Evolutionary conservation across 2,329 filamentous ascomycete species (phyloP).

Genomic region (Colletotrichum endophyticum): DNA sequence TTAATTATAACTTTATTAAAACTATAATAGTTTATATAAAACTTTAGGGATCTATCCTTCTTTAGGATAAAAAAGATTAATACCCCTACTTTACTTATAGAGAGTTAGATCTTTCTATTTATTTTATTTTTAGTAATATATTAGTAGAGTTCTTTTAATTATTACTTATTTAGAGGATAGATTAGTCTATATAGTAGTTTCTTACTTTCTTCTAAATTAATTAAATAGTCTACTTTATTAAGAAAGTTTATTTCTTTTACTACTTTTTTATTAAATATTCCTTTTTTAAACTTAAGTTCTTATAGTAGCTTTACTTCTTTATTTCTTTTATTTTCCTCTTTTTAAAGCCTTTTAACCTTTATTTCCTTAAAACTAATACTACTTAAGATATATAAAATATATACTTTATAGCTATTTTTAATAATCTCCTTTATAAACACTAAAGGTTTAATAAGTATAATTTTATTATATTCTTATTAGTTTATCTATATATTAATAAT

Average conservation of each 20-base stretch:
- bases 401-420: not conserved
- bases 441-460: not conserved
- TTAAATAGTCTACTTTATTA: not conserved
- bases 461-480: not conserved
- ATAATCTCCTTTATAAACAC: not conserved
- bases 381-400: not conserved
- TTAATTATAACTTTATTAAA: not conserved
- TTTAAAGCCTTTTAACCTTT: not conserved
- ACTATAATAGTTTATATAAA: not conserved
- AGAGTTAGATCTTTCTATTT: not conserved
- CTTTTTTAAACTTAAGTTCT: not conserved
- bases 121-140: not conserved
- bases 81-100: not conserved
- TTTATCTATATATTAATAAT: not conserved
- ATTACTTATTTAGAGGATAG: fast-evolving
- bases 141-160: not conserved
- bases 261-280: not conserved
- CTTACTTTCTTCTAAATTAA: not conserved
- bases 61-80: not conserved
- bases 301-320: not conserved
- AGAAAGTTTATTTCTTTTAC: not conserved
- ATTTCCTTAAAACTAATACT: not conserved
- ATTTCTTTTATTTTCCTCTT: not conserved
- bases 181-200: not conserved
- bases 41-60: not conserved